Evolutionary conservation across 2,329 filamentous ascomycete genomes (phyloP).

Genomic region (Sclerotinia trifoliorum): DNA sequence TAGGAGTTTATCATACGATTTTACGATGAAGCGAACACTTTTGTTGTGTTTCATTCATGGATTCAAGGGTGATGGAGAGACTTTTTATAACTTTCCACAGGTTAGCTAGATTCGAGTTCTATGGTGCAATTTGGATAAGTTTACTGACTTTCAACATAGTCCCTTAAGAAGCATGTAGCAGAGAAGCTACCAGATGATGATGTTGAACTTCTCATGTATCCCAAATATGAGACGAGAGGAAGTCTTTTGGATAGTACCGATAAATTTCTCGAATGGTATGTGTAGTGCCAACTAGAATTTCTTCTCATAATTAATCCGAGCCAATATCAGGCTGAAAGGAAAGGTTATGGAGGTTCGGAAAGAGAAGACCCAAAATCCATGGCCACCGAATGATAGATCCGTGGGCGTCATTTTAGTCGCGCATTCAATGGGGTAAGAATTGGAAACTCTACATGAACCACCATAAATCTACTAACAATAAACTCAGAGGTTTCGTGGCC

Average conservation of each 20-base stretch:
- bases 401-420: conserved; percentile 78
- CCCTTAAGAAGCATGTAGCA: conserved; percentile 58
- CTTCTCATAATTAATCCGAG: neutral
- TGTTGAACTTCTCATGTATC: conserved; percentile 63
- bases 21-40: conserved; percentile 55
- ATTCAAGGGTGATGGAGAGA: conserved; percentile 68
- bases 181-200: conserved; percentile 59
- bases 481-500: conserved; percentile 71
- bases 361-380: conserved; percentile 11
- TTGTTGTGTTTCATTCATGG: conserved; percentile 74
- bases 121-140: neutral
- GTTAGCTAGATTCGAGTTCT: conserved; percentile 32
- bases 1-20: neutral
- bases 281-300: neutral
- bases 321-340: conserved; percentile 11
- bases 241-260: conserved; percentile 57
- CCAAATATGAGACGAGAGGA: conserved; percentile 70
- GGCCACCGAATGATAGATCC: conserved; percentile 45
- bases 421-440: conserved; percentile 70
- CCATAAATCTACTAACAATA: conserved; percentile 20
- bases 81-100: conserved; percentile 65
- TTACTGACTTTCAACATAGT: conserved; percentile 37
- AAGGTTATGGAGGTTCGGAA: conserved; percentile 22
- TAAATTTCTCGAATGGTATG: conserved; percentile 54
- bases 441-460: too few species aligned